Base-by-base conservation (phyloP, 257 asterid genomes). In the Penstemon davidsonii region DNA sequence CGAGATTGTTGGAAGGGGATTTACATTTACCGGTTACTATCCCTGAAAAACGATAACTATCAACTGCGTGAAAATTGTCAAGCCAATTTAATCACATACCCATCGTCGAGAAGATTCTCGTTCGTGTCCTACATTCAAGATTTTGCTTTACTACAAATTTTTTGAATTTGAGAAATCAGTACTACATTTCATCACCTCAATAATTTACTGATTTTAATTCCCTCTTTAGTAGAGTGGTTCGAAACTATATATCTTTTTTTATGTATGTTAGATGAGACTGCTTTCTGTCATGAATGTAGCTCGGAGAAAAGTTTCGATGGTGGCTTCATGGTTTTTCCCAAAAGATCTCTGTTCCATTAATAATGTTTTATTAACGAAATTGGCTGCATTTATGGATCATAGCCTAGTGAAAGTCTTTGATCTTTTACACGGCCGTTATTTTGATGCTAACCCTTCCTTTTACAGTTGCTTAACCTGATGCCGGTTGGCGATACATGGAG, bases 1-100 rank as follows among this genome's bases (percentile, higher is more conserved):
- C 73, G 97, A 92, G 85, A 90, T 92, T 50, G 71, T 88, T 39
- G 98, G 98, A 71, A 88, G 97, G 82, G 98, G 97, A 42, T 88
- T 84, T 73, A 90, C 96, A 1, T 72, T 92, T 78, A 90, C 98
- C 18, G 97, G 98, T 68, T 92, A 92, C 86, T 88, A 85, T 67
- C 91, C 90, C 68, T 91, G 83, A 90, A 75, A 56, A 59, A 73
- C 63, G 64, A 15, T 25, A 25, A 25, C 1, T 25, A 25, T 25
- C 33, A 33, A 58, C 46, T 13, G 63, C 81, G 66, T 51, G 60
- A 70, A 47, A 62, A 69, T 12, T 74, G 74, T 55, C 54, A 37
- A 62, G 65, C 63, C 56, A 49, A 71, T 66, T 15, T 79, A 66
- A 63, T 70, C 69, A 38, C 62, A 15, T 55, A 60, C 65, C 51